These are phyloP conservation scores for Dioscorea cayenensis DNA, from an alignment of 116 monocot genomes.

Conservation along the genomic window DNA sequence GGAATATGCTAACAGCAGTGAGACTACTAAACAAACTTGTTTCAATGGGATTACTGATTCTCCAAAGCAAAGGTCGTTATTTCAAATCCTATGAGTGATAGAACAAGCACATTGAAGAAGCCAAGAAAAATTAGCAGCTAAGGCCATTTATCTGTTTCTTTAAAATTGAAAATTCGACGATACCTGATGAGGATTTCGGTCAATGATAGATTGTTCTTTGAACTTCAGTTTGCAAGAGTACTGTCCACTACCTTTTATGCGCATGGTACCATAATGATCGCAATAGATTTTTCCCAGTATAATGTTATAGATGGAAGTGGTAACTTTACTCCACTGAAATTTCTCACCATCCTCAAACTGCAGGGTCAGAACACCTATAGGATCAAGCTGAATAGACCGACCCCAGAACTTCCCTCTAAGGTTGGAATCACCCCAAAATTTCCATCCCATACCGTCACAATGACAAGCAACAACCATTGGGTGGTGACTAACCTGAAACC, in stretches of 20 bases:
- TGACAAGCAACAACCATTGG: slow-evolving; percentile 96
- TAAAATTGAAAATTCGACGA: background rate
- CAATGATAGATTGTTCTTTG: slow-evolving; percentile 93
- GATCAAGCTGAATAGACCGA: slow-evolving; percentile 92
- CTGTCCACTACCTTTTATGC: slow-evolving; percentile 70
- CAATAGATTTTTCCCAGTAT: slow-evolving; percentile 94
- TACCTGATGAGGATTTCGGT: slow-evolving; percentile 94
- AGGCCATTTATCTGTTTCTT: background rate
- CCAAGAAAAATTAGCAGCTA: background rate
- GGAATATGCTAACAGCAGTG: too few species aligned
- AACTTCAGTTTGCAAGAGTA: slow-evolving; percentile 96
- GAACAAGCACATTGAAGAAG: too few species aligned
- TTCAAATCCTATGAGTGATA: too few species aligned
- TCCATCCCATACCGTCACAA: slow-evolving; percentile 92
- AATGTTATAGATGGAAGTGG: slow-evolving; percentile 92
- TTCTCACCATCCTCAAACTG: slow-evolving; percentile 89
- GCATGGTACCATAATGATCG: slow-evolving; percentile 96
- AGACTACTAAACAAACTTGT: too few species aligned
- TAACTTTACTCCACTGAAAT: slow-evolving; percentile 96
- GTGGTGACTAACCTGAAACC: slow-evolving; percentile 80
- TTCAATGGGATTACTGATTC: too few species aligned
- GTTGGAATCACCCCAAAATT: slow-evolving; percentile 92
- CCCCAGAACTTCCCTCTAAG: slow-evolving; percentile 96
- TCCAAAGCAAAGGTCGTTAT: too few species aligned
- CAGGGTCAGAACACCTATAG: slow-evolving; percentile 76